A percentile compares a stretch with the other conserved stretches of the same genome.
Conservation (phyloP, 164 flowering plant species). For the Tetracentron sinense region DNA sequence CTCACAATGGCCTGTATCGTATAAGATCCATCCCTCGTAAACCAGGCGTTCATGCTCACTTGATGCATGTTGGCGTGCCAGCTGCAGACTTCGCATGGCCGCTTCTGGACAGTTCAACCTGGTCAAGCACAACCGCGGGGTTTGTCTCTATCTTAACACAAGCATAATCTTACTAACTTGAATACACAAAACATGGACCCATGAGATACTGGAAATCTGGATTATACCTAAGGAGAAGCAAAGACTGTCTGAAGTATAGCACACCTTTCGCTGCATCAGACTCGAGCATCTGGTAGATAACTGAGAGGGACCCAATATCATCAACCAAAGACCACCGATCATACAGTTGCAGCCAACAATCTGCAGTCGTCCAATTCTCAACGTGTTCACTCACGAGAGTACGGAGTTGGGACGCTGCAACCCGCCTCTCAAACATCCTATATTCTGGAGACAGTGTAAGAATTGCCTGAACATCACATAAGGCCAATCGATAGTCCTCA, state of each 20-base stretch:
- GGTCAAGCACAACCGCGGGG: conserved; percentile 14
- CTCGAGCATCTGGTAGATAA: conserved; percentile 97
- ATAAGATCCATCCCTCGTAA: conserved; percentile 98
- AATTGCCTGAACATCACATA: conserved; percentile 90
- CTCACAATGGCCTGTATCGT: conserved; percentile 91
- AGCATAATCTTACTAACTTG: neutral
- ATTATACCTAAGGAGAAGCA: conserved; percentile 91
- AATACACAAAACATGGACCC: neutral
- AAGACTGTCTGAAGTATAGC: conserved; percentile 91
- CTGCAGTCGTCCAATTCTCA: conserved; percentile 90
- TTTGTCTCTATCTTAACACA: neutral
- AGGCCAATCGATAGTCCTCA: conserved; percentile 73
- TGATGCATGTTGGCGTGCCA: conserved; percentile 89
- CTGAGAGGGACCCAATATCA: conserved; percentile 97
- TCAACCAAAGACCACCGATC: conserved; percentile 98
- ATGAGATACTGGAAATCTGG: neutral
- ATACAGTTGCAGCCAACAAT: conserved; percentile 94
- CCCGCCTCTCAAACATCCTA: conserved; percentile 88
- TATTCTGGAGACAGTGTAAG: conserved; percentile 85
- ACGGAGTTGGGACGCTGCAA: conserved; percentile 79
- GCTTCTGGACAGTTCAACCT: conserved; percentile 97
- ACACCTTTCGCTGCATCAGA: conserved; percentile 95
- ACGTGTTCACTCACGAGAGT: conserved; percentile 92
- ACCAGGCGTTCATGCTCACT: conserved; percentile 87
- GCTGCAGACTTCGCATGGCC: conserved; percentile 94